Conservation (phyloP, 208 protist species). For the Trypanosoma mega region DNA sequence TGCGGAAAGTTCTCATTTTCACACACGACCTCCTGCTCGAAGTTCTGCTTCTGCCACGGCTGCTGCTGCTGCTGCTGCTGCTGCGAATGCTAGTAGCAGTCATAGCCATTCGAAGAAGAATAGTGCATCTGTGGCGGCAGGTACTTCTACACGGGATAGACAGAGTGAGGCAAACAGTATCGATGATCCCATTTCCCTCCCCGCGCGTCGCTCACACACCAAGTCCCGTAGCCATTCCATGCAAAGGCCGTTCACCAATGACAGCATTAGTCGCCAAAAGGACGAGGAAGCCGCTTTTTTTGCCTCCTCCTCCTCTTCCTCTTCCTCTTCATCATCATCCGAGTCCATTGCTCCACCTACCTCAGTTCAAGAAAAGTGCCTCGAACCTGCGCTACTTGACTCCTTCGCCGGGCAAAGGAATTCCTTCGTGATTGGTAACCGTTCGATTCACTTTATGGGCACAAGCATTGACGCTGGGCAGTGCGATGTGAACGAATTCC, state of each 20-base stretch:
- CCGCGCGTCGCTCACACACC: slow-evolving; percentile 7
- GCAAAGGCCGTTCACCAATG: too few species aligned
- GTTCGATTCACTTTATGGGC: slow-evolving; percentile 16
- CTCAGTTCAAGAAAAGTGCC: too few species aligned
- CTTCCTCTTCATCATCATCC: neutral
- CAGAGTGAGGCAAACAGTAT: slow-evolving; percentile 11
- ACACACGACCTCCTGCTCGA: too few species aligned
- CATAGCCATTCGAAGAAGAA: too few species aligned
- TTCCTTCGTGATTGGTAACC: neutral
- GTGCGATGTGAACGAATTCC: neutral
- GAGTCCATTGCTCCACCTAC: neutral
- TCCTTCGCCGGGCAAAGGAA: neutral
- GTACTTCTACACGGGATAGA: too few species aligned
- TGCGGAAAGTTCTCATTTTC: neutral
- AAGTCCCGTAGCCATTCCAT: slow-evolving; percentile 6
- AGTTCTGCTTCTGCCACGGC: too few species aligned
- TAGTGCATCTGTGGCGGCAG: too few species aligned
- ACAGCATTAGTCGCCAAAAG: neutral
- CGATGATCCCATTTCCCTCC: slow-evolving; percentile 3
- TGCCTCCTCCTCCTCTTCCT: slow-evolving; percentile 19
- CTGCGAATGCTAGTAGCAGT: too few species aligned
- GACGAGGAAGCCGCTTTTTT: slow-evolving; percentile 15
- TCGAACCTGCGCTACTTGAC: neutral
- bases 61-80: too few species aligned
- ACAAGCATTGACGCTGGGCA: slow-evolving; percentile 6